These are phyloP conservation scores for Fusarium citri DNA, from an alignment of 2,329 filamentous ascomycete species.

Conservation along the genomic window DNA sequence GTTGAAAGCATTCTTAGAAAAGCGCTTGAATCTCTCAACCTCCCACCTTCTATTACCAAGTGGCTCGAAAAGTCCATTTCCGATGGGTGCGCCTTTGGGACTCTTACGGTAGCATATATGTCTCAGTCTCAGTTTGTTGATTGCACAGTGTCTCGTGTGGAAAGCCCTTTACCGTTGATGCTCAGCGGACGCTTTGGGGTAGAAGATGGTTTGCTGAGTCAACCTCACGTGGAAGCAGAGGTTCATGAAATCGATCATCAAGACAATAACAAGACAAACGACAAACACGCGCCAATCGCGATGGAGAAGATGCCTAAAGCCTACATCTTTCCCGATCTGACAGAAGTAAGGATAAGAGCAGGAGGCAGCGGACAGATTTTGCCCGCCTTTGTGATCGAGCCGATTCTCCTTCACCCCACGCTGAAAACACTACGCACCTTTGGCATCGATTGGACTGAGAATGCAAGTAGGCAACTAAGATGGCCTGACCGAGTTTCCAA, in stretches of 20 bases:
- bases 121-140: conserved; percentile 2
- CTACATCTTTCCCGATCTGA: neutral
- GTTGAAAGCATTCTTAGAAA: neutral
- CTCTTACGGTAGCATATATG: neutral
- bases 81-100: neutral
- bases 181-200: neutral
- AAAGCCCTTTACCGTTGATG: neutral
- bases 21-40: neutral
- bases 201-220: neutral
- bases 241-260: no score
- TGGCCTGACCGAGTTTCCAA: neutral
- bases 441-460: neutral
- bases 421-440: neutral
- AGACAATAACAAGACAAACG: neutral
- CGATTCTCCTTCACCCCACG: neutral
- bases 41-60: neutral
- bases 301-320: neutral
- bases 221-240: neutral
- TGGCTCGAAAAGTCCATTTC: neutral
- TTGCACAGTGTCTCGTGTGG: accelerated
- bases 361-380: accelerated
- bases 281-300: neutral
- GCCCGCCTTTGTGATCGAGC: neutral
- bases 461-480: neutral
- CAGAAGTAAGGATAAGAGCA: conserved; percentile 1